phyloP scores from a whole-genome alignment of 768 basidiomycete species.

The Collybiopsis luxurians region DNA sequence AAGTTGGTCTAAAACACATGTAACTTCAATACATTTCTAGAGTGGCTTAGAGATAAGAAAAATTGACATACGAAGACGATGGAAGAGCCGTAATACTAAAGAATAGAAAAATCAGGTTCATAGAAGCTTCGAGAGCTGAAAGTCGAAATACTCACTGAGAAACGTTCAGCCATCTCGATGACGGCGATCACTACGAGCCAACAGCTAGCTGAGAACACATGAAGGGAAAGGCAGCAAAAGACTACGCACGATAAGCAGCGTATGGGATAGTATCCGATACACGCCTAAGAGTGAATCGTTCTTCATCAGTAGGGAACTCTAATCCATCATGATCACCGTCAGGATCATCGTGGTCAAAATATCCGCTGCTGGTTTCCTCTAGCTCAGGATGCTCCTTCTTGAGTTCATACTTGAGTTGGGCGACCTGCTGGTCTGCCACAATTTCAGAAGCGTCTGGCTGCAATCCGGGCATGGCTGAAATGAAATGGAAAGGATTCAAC shows the following conservation, averaged over 20 bases:
- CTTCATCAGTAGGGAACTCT: constrained; percentile 45
- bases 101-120: too few species aligned
- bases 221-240: not conserved
- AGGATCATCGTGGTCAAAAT: constrained; percentile 7
- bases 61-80: constrained; percentile 8
- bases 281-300: constrained; percentile 37
- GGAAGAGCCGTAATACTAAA: constrained; percentile 6
- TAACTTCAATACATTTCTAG: not conserved
- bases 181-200: constrained; percentile 38
- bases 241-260: constrained; percentile 24
- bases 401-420: not conserved
- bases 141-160: constrained; percentile 33
- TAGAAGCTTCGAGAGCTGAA: not conserved
- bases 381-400: constrained; percentile 3
- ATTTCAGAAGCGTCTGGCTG: constrained; percentile 1
- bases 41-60: not conserved
- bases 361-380: not conserved
- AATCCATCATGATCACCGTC: constrained; percentile 42
- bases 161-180: constrained; percentile 54
- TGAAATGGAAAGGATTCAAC: not conserved
- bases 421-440: not conserved
- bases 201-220: constrained; percentile 18
- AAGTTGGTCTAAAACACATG: constrained; percentile 37
- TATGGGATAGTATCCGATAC: constrained; percentile 40
- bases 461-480: constrained; percentile 1